Evolutionary conservation across 2,329 filamentous ascomycete genomes (phyloP).

Genomic region (Fusarium torreyae): DNA sequence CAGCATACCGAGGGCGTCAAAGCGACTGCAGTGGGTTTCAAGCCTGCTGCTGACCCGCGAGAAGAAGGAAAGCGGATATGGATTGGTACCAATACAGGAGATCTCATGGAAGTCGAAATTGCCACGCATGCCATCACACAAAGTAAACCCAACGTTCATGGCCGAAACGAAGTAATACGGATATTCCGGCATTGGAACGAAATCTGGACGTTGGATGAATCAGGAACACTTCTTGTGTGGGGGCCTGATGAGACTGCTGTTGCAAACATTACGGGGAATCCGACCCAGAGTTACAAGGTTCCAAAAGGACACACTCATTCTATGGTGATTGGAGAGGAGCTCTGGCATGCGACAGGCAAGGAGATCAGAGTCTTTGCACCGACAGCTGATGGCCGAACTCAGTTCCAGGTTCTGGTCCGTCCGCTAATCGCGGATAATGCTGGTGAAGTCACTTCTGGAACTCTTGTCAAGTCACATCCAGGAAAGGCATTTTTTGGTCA

Average conservation of each 20-base stretch:
- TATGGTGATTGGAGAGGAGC: slow-evolving; percentile 83
- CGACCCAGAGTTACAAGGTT: slow-evolving; percentile 80
- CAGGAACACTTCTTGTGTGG: slow-evolving; percentile 90
- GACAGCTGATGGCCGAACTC: slow-evolving; percentile 74
- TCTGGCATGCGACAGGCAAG: slow-evolving; percentile 92
- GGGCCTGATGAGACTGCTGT: slow-evolving; percentile 79
- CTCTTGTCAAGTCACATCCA: slow-evolving; percentile 80
- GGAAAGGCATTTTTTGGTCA: slow-evolving; percentile 92
- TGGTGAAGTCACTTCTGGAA: slow-evolving; percentile 89
- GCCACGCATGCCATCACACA: slow-evolving; percentile 77
- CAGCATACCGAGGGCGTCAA: slow-evolving; percentile 89
- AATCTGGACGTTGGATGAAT: slow-evolving; percentile 94
- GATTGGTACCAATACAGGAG: slow-evolving; percentile 91
- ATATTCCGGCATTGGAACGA: slow-evolving; percentile 91
- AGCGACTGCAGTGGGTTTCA: slow-evolving; percentile 86
- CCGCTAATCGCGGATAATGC: slow-evolving; percentile 80
- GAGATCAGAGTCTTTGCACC: slow-evolving; percentile 89
- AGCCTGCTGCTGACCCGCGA: slow-evolving; percentile 81
- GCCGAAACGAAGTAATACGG: slow-evolving; percentile 82
- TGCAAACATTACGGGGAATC: slow-evolving; percentile 81
- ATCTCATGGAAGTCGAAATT: slow-evolving; percentile 91
- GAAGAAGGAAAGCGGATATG: slow-evolving; percentile 88
- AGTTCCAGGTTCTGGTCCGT: slow-evolving; percentile 82
- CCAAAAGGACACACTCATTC: slow-evolving; percentile 89
- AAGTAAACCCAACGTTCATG: slow-evolving; percentile 80